phyloP scores from a whole-genome alignment of 1,284 basidiomycete genomes.

The Anthracocystis setariae region DNA sequence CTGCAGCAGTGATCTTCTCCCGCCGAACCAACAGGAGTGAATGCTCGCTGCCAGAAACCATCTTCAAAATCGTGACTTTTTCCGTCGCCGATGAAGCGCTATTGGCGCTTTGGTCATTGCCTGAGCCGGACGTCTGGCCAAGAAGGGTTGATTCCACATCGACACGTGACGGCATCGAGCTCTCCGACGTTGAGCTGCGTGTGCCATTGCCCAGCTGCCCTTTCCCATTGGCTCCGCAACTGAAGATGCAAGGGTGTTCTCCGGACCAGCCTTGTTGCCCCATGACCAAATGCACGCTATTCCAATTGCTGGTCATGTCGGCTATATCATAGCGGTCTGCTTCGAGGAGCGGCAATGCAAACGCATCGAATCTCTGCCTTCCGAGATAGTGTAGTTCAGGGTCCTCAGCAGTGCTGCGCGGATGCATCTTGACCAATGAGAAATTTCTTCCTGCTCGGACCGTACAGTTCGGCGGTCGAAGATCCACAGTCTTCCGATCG shows the following conservation, averaged over 20 bases:
- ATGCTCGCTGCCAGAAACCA: slow-evolving; percentile 53
- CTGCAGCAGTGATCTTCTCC: neutral
- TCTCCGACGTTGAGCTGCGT: neutral
- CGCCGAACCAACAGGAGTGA: slow-evolving; percentile 26
- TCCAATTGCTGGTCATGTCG: slow-evolving; percentile 46
- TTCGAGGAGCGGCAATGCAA: neutral
- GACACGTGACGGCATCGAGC: neutral
- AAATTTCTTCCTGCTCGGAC: slow-evolving; percentile 38
- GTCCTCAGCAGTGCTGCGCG: neutral
- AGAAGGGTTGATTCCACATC: neutral
- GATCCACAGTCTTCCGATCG: slow-evolving; percentile 8
- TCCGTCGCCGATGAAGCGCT: neutral
- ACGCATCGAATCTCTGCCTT: slow-evolving; percentile 17
- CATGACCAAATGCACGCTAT: slow-evolving; percentile 26
- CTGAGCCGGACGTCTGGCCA: too few species aligned
- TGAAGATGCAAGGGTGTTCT: slow-evolving; percentile 5
- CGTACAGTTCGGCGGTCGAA: neutral
- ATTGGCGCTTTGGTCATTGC: too few species aligned
- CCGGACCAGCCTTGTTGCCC: neutral
- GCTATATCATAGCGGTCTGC: slow-evolving; percentile 2
- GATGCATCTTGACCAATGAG: slow-evolving; percentile 17
- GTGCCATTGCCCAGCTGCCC: slow-evolving; percentile 29
- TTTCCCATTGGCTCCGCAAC: slow-evolving; percentile 36
- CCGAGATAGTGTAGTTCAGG: slow-evolving; percentile 15
- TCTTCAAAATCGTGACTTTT: slow-evolving; percentile 4